A percentile compares a stretch with the other conserved stretches of the same genome.
These are phyloP conservation scores for Lachnellula subtilissima DNA, from an alignment of 2,329 filamentous ascomycete genomes.

Conservation along the genomic window DNA sequence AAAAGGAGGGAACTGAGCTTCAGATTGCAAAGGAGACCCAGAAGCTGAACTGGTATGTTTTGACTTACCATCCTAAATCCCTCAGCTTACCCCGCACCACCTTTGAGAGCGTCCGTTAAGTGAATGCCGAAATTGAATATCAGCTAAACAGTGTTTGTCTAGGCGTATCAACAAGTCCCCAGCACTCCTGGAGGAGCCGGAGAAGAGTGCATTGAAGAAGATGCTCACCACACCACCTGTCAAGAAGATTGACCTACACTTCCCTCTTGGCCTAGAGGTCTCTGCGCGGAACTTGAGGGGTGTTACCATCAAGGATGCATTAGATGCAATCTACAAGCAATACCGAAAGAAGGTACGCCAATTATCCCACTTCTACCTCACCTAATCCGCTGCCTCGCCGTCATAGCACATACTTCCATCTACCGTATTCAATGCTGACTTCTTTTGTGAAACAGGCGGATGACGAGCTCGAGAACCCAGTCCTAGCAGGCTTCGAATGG, in stretches of 20 bases:
- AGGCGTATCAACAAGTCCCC: slow-evolving; percentile 95
- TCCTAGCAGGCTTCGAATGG: slow-evolving; percentile 95
- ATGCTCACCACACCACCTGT: slow-evolving; percentile 74
- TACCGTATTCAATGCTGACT: slow-evolving; percentile 18
- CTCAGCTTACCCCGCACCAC: slow-evolving; percentile 8
- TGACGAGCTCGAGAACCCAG: slow-evolving; percentile 82
- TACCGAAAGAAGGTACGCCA: slow-evolving; percentile 87
- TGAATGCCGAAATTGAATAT: background rate
- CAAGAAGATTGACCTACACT: slow-evolving; percentile 92
- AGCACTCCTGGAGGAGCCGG: slow-evolving; percentile 71
- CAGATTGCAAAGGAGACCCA: slow-evolving; percentile 77
- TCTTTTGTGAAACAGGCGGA: slow-evolving; percentile 57
- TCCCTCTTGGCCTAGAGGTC: slow-evolving; percentile 81
- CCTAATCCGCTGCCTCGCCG: background rate
- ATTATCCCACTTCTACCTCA: background rate
- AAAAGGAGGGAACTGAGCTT: slow-evolving; percentile 67
- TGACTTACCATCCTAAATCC: background rate
- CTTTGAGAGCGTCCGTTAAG: too few species aligned
- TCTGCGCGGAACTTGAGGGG: slow-evolving; percentile 88
- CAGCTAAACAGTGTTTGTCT: slow-evolving; percentile 5
- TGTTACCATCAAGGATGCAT: slow-evolving; percentile 93
- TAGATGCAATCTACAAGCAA: slow-evolving; percentile 92
- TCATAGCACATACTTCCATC: background rate
- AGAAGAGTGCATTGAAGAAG: slow-evolving; percentile 66
- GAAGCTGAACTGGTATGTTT: slow-evolving; percentile 75